Evolutionary conservation across 2,329 filamentous ascomycete species (phyloP), one percentile per base, ranked within the genome.

Genomic region (Westerdykella ornata): DNA sequence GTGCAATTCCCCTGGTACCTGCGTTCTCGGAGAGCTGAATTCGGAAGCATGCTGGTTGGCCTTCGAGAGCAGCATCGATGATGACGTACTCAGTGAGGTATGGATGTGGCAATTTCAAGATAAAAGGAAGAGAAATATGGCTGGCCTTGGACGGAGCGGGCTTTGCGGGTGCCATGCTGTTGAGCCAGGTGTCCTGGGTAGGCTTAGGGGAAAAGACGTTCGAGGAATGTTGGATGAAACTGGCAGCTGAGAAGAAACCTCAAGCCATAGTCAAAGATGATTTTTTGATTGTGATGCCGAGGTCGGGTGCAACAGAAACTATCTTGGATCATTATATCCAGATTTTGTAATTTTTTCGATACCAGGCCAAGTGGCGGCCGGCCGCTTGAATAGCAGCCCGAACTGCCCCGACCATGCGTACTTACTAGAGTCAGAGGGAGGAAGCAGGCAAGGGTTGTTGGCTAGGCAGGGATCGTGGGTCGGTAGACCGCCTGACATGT

Each of bases 81-180:
- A 64, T 44, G 19, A 48, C 48, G 42, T 65, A 65, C 29, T 58
- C 50, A 14, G 63, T 65, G 20, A 66, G 59, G 44, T 64, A 66
- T 17, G 63, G 63, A 43, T 66, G 62, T 17, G 63, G 63, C 34
- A 66, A 50, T 42, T 63, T 66, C 33, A 66, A 40, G 36, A 62
- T 41, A 16, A 63, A 49, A 6, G 57, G 48, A 54, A 15, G 47
- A 22, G 6, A 40, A 30, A 18, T 37, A 42, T 17, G 47, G 9
- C 39, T 52, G 30, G 3, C 14, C 7, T 26, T 7, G 3, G 22
- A 3, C 5, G 34, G 4, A 22, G 16, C 6, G 13, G 6, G 52
- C 16, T 50, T 39, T 6, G 44, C 19, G 38, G 52, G 42, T 40
- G 53, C 47, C 57, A 60, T 62, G 30, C 17, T 42, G 14, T 26